phyloP scores from a whole-genome alignment of 2,329 filamentous ascomycete species.

The Aspergillus sergii region DNA sequence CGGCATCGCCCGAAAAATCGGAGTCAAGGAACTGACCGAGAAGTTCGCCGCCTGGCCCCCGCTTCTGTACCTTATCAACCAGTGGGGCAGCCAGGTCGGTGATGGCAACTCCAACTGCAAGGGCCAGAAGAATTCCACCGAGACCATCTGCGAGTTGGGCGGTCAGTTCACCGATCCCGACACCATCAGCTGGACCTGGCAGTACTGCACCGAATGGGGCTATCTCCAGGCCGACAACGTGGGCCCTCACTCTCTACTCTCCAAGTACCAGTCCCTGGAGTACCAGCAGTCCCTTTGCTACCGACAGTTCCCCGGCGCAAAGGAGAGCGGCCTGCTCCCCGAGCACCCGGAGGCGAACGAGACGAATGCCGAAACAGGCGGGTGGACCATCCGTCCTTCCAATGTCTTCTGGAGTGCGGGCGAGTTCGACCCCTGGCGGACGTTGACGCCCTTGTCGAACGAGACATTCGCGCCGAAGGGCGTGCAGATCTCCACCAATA shows the following conservation, averaged over 20 bases:
- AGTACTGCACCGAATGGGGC: conserved; percentile 58
- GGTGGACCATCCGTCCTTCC: conserved; percentile 55
- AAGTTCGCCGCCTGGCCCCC: conserved; percentile 46
- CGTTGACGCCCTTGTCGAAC: conserved; percentile 47
- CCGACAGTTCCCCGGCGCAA: conserved; percentile 51
- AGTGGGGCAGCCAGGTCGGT: background rate
- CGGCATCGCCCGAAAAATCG: conserved; percentile 46
- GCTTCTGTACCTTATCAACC: conserved; percentile 42
- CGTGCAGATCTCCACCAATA: conserved; percentile 39
- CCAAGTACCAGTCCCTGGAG: conserved; percentile 49
- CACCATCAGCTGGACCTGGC: conserved; percentile 53
- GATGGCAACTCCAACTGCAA: conserved; percentile 44
- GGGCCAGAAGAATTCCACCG: conserved; percentile 24
- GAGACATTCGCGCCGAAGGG: conserved; percentile 45
- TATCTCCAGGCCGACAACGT: conserved; percentile 54
- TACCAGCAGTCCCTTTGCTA: conserved; percentile 52
- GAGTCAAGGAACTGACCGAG: conserved; percentile 44
- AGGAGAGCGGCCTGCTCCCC: conserved; percentile 44
- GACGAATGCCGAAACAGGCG: conserved; percentile 51
- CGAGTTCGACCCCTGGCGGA: conserved; percentile 57
- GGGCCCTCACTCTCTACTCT: conserved; percentile 50
- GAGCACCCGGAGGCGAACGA: conserved; percentile 39
- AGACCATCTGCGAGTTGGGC: conserved; percentile 43
- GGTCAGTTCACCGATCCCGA: conserved; percentile 36
- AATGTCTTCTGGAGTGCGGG: conserved; percentile 55